Conservation (phyloP, 768 basidiomycete species). For the Leucocoprinus birnbaumii region DNA sequence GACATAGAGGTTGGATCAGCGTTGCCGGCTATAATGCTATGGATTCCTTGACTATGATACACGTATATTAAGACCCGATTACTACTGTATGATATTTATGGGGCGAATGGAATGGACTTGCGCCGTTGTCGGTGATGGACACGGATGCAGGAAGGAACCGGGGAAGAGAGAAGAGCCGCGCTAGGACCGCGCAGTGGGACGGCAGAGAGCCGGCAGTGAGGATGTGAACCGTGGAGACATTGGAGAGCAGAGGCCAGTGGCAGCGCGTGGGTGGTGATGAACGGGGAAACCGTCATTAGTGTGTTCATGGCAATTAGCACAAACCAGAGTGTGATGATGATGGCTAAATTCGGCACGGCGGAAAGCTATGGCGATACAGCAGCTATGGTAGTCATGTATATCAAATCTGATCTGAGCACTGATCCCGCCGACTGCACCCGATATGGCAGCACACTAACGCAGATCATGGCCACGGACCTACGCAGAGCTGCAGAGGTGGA, state of each 20-base stretch:
- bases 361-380: background rate
- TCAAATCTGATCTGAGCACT: constrained; percentile 7
- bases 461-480: background rate
- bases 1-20: background rate
- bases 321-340: constrained; percentile 12
- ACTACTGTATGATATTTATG: background rate
- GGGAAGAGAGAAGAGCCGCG: constrained; percentile 12
- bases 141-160: constrained; percentile 5
- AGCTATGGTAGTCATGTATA: background rate
- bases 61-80: background rate
- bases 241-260: background rate
- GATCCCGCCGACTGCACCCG: background rate
- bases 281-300: constrained; percentile 6
- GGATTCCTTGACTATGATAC: background rate
- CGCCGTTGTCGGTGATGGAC: constrained; percentile 10
- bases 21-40: background rate
- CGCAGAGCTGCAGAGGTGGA: background rate
- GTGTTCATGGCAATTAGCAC: constrained; percentile 8
- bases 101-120: constrained; percentile 6
- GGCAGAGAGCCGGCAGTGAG: background rate
- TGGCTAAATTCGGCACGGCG: constrained; percentile 5
- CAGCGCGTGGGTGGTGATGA: constrained; percentile 1
- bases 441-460: background rate
- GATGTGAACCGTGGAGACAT: background rate
- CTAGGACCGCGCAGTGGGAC: background rate